These are phyloP conservation scores for Tolypocladium ovalisporum DNA, from an alignment of 2,329 filamentous ascomycete species.

Conservation along the genomic window DNA sequence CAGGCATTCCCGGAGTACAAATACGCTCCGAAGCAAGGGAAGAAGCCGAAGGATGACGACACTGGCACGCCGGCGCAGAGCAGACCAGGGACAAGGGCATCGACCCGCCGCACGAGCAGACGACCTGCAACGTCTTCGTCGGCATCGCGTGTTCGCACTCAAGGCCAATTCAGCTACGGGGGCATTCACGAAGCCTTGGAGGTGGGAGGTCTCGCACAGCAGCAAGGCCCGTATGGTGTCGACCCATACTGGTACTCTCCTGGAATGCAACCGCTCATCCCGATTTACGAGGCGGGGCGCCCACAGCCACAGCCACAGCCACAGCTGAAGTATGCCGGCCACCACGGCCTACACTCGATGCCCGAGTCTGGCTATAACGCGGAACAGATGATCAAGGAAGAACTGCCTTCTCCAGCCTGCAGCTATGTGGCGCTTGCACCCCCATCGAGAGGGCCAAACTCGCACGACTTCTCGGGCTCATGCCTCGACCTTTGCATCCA, in stretches of 20 bases:
- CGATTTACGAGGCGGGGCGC: neutral
- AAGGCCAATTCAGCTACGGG: neutral
- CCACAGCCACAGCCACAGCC: neutral
- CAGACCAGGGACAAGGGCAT: neutral
- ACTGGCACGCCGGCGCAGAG: neutral
- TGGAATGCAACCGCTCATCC: neutral
- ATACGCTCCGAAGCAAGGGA: slow-evolving; percentile 72
- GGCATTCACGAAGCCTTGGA: neutral
- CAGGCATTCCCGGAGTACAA: slow-evolving; percentile 85
- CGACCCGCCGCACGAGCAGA: neutral
- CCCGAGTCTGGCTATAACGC: neutral
- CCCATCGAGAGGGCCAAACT: neutral
- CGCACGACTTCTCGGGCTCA: neutral
- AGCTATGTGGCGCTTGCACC: neutral
- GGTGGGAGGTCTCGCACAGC: neutral
- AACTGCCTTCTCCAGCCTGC: neutral
- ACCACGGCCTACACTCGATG: neutral
- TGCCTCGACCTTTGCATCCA: slow-evolving; percentile 4
- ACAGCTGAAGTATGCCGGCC: neutral
- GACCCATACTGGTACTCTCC: neutral
- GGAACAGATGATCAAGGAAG: neutral
- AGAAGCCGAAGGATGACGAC: slow-evolving; percentile 17
- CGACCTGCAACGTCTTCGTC: neutral
- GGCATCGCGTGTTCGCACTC: neutral
- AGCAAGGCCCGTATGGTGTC: neutral